A percentile compares a stretch with the other conserved stretches of the same genome.
phyloP scores from a whole-genome alignment of 805 yeast genomes.

The Candida wancherniae region DNA sequence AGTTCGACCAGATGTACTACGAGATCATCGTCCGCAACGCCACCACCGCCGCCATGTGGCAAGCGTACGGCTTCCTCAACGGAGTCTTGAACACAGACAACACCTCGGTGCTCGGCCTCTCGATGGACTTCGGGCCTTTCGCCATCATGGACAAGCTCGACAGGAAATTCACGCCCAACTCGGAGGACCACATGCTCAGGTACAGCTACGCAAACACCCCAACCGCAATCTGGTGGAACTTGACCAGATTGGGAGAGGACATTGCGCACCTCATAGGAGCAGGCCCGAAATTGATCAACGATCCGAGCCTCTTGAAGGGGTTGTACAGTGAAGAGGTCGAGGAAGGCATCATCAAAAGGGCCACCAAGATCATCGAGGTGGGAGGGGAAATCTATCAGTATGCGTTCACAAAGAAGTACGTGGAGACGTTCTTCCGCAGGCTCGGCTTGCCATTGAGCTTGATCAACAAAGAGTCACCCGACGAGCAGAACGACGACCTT shows the following conservation, averaged over 20 bases:
- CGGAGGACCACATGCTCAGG: constrained; percentile 68
- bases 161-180: constrained; percentile 81
- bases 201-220: constrained; percentile 86
- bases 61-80: constrained; percentile 85
- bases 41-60: constrained; percentile 75
- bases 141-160: constrained; percentile 83
- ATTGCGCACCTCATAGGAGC: constrained; percentile 79
- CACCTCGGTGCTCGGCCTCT: constrained; percentile 80
- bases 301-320: constrained; percentile 16
- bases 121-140: constrained; percentile 94
- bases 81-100: constrained; percentile 96
- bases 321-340: constrained; percentile 45
- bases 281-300: constrained; percentile 47
- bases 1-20: constrained; percentile 66
- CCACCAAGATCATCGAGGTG: constrained; percentile 56
- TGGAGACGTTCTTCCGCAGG: constrained; percentile 54
- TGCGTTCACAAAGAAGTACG: constrained; percentile 55
- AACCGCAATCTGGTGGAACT: constrained; percentile 87
- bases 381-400: constrained; percentile 64
- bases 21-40: constrained; percentile 77
- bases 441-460: constrained; percentile 54
- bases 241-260: constrained; percentile 78
- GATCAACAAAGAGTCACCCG: constrained; percentile 28
- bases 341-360: constrained; percentile 51
- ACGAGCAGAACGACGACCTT: constrained; percentile 40